Percentiles rank a stretch among this genome's conserved stretches.
Evolutionary conservation across 331 rosid species (phyloP).

Genomic region (Erythrophleum ivorense): DNA sequence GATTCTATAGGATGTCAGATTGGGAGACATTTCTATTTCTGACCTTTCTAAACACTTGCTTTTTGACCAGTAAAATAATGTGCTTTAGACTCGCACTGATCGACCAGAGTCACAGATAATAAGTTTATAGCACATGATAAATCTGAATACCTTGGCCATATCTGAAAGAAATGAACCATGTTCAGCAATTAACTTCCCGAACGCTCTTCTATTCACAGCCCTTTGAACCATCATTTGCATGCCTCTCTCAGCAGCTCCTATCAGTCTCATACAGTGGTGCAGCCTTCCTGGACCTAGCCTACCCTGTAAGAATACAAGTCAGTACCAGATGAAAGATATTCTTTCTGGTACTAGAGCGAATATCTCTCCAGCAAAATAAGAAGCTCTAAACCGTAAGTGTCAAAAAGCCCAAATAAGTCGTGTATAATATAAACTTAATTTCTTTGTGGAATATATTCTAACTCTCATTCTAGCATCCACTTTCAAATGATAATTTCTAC

Average conservation of each 20-base stretch:
- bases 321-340: conserved; percentile 9
- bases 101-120: background rate
- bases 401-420: conserved; percentile 10
- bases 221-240: conserved; percentile 84
- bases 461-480: background rate
- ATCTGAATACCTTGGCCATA: conserved; percentile 71
- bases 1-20: background rate
- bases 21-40: conserved; percentile 23
- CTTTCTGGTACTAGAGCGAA: conserved; percentile 7
- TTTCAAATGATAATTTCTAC: background rate
- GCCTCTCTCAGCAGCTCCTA: conserved; percentile 95
- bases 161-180: conserved; percentile 91
- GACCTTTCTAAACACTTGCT: background rate
- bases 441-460: background rate
- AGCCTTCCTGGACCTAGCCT: conserved; percentile 97
- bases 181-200: conserved; percentile 90
- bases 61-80: background rate
- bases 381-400: background rate
- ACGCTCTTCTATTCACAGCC: conserved; percentile 81
- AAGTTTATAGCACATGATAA: background rate
- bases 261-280: conserved; percentile 97
- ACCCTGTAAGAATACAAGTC: conserved; percentile 64
- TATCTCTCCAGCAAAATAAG: conserved; percentile 6
- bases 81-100: background rate
- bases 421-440: background rate